Base-by-base conservation (phyloP, 2,329 filamentous ascomycete genomes). In the Phaeosphaeriaceae sp. region DNA sequence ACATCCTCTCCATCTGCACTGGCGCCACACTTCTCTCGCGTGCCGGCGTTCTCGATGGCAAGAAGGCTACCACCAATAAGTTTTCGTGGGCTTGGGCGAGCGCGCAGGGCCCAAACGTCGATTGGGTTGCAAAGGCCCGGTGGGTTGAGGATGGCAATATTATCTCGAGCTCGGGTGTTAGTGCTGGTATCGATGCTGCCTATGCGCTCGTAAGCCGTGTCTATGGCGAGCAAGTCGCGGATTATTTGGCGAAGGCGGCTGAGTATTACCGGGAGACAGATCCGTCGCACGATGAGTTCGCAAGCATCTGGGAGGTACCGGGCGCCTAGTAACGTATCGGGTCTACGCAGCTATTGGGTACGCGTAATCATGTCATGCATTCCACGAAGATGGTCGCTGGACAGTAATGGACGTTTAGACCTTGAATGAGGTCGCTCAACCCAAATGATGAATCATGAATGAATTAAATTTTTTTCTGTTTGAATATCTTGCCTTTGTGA, bases 11-110 rank as follows among this genome's bases (percentile, higher is more conserved):
- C 0, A 82, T 92, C 15, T 92, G 89, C 74, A 91, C 88, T 0
- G 89, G 89, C 0, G 80, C 87, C 0, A 83, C 83, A 0, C 71
- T 90, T 5, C 83, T 85, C 0, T 87, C 88, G 0, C 78, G 80
- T 43, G 78, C 88, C 0, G 89, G 89, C 0, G 73, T 91, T 1
- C 73, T 92, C 13, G 83, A 90, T 56, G 85, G 85, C 0, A 80
- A 77, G 55, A 78, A 82, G 5, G 90, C 88, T 2, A 91, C 89
- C 0, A 89, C 88, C 5, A 91, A 91, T 70, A 91, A 91, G 76
- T 72, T 72, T 2, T 78, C 81, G 0, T 91, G 84, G 82, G 7
- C 58, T 0, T 75, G 70, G 69, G 83, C 85, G 1, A 83, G 73
- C 0, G 73, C 78, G 69, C 83, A 63, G 77, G 85, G 2, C 73